Evolutionary conservation across 2,329 filamentous ascomycete genomes (phyloP).

Genomic region (Pezicula rhizophila): DNA sequence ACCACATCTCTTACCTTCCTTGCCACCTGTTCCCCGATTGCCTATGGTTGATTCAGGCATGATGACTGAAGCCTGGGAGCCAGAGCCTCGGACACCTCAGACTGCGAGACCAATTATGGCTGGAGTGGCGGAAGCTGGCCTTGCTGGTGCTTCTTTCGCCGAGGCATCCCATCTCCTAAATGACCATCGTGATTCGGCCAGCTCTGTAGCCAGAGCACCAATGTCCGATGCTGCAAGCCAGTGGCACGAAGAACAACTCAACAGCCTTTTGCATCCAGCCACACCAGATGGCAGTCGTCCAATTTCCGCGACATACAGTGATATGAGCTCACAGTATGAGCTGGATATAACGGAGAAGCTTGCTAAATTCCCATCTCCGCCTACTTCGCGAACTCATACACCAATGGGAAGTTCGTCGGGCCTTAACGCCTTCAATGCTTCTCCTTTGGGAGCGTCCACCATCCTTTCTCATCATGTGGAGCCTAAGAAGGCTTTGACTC

Average conservation of each 20-base stretch:
- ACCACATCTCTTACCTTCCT: slow-evolving; percentile 37
- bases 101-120: slow-evolving; percentile 15
- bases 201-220: slow-evolving; percentile 8
- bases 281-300: slow-evolving; percentile 31
- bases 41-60: slow-evolving; percentile 53
- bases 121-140: slow-evolving; percentile 5
- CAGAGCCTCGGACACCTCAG: slow-evolving; percentile 21
- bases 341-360: slow-evolving; percentile 45
- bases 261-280: slow-evolving; percentile 13
- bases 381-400: slow-evolving; percentile 31
- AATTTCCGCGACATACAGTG: slow-evolving; percentile 45
- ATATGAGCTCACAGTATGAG: slow-evolving; percentile 46
- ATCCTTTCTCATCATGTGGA: slow-evolving; percentile 29
- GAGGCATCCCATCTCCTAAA: slow-evolving; percentile 10
- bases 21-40: slow-evolving; percentile 44
- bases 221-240: slow-evolving; percentile 25
- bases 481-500: slow-evolving; percentile 23
- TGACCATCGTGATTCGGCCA: slow-evolving; percentile 13
- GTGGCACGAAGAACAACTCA: slow-evolving; percentile 22
- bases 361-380: slow-evolving; percentile 48
- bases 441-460: slow-evolving; percentile 28
- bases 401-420: slow-evolving; percentile 16
- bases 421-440: slow-evolving; percentile 5
- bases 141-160: slow-evolving; percentile 13
- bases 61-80: slow-evolving; percentile 54